Percentiles rank a stretch among this genome's conserved stretches.
These are phyloP conservation scores for Clonostachys rhizophaga DNA, from an alignment of 2,329 filamentous ascomycete genomes.

Conservation along the genomic window DNA sequence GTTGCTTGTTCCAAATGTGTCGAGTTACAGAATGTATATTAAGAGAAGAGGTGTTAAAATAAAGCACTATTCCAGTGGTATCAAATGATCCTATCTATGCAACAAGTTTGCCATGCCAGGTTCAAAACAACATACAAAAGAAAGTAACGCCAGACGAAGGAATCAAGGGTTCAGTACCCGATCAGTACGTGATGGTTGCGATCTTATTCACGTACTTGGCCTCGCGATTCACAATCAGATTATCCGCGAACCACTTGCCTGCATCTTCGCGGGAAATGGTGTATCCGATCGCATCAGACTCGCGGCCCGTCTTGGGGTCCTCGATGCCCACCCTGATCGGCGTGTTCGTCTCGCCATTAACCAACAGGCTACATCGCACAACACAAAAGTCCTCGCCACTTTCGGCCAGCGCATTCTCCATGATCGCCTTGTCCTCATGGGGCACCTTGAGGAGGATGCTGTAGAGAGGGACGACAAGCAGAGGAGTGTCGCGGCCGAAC, in stretches of 20 bases:
- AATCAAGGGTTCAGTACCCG: not conserved
- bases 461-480: conserved; percentile 37
- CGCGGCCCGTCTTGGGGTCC: conserved; percentile 20
- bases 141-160: not conserved
- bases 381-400: conserved; percentile 27
- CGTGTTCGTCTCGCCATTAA: conserved; percentile 15
- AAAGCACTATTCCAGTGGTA: no score
- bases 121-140: no score
- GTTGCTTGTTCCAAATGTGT: no score
- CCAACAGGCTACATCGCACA: conserved; percentile 29
- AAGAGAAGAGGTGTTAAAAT: no score
- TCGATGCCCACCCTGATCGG: conserved; percentile 31
- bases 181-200: conserved; percentile 26
- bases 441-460: conserved; percentile 29
- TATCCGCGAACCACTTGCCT: conserved; percentile 39
- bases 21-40: no score
- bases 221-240: conserved; percentile 18
- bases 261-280: conserved; percentile 40
- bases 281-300: conserved; percentile 36
- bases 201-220: conserved; percentile 25
- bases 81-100: no score
- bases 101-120: no score
- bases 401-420: conserved; percentile 28
- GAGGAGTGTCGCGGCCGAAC: conserved; percentile 32
- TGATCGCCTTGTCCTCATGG: conserved; percentile 40